Base-by-base conservation (phyloP, 352 stramenopile genomes). In the Pythium utonaiense region DNA sequence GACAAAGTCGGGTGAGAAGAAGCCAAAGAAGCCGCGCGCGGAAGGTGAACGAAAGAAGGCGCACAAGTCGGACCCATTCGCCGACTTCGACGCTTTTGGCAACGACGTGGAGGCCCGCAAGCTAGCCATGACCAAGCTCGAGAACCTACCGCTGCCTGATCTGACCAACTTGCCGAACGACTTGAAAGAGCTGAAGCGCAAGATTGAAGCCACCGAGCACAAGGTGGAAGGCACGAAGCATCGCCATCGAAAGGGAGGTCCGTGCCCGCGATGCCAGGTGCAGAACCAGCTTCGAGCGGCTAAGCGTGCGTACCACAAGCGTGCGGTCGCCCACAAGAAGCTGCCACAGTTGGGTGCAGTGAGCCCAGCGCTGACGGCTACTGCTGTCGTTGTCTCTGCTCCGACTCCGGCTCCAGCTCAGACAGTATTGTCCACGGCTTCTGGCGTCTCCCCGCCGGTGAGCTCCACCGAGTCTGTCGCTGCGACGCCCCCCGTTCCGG, bases 151-250 rank as follows among this genome's bases (percentile, higher is more conserved):
- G 10, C 59, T 93, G 31, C 83, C 83, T 8, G 83, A 93, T 40
- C 62, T 90, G 51, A 84, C 69, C 10, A 91, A 91, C 57, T 64
- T 93, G 25, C 83, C 83, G 3, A 80, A 91, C 62, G 83, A 93
- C 42, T 64, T 93, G 21, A 86, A 86, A 50, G 83, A 93, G 30
- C 74, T 93, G 17, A 93, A 93, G 61, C 79, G 80, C 52, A 93
- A 93, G 59, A 93, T 93, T 64, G 83, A 93, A 64, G 79, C 79
- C 24, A 93, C 83, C 0, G 83, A 93, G 62, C 75, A 87, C 70
- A 91, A 91, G 65, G 83, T 93, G 21, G 83, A 93, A 73, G 83
- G 83, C 10, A 93, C 83, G n/a, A 93, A 93, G 65, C 83, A 93
- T 54, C 83, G 83, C 57, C 83, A 93, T 62, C 83, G 83, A 66